Evolutionary conservation across 2,329 filamentous ascomycete genomes (phyloP).

Genomic region (Metarhizium robertsii): DNA sequence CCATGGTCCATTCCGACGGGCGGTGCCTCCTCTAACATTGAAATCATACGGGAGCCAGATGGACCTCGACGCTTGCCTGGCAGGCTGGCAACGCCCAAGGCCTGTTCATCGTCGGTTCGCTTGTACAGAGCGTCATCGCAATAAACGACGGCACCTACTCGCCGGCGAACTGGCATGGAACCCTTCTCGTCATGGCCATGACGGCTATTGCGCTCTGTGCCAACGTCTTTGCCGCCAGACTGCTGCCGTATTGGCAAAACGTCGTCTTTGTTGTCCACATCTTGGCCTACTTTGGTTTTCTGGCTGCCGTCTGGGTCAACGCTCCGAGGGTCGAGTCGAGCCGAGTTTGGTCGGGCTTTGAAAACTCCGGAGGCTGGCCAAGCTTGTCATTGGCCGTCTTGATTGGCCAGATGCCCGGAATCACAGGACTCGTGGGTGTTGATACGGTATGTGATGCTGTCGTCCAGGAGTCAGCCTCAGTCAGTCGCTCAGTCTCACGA

Average conservation of each 20-base stretch:
- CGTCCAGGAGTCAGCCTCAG: neutral
- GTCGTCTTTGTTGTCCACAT: slow-evolving; percentile 5
- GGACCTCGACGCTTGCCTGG: slow-evolving; percentile 8
- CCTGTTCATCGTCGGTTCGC: slow-evolving; percentile 7
- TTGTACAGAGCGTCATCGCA: slow-evolving; percentile 7
- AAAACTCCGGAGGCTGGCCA: slow-evolving; percentile 7
- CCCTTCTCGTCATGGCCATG: slow-evolving; percentile 6
- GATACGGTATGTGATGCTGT: slow-evolving; percentile 5
- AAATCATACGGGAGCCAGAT: neutral
- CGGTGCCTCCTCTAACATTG: too few relatives aligned
- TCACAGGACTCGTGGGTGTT: slow-evolving; percentile 5
- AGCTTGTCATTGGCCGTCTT: slow-evolving; percentile 5
- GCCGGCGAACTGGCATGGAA: slow-evolving; percentile 6
- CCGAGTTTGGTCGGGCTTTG: slow-evolving; percentile 7
- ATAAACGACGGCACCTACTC: slow-evolving; percentile 5
- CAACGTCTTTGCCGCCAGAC: slow-evolving; percentile 7
- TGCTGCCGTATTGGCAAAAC: slow-evolving; percentile 7
- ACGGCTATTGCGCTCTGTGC: neutral
- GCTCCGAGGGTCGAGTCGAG: slow-evolving; percentile 3
- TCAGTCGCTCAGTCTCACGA: neutral
- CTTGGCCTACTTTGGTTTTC: slow-evolving; percentile 6
- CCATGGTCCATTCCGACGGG: too few relatives aligned
- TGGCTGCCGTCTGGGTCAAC: slow-evolving; percentile 8
- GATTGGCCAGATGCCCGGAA: slow-evolving; percentile 9
- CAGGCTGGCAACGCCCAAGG: slow-evolving; percentile 8